Base-by-base conservation (phyloP, 225 moss, liverwort and hornwort species). In the Asterella californica region DNA sequence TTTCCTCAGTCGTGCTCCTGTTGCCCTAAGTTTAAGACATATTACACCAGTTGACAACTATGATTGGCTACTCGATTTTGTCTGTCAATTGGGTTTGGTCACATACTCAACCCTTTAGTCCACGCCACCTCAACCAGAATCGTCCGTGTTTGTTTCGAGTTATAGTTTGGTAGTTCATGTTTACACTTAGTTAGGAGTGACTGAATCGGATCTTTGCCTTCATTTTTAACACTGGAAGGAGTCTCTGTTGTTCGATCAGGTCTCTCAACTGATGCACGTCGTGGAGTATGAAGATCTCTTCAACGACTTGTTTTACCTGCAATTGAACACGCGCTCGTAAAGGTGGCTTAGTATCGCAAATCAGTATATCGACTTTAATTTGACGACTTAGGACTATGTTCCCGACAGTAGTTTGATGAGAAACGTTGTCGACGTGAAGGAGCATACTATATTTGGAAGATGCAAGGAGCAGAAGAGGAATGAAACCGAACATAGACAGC, bases 231-330 rank as follows among this genome's bases (percentile, higher is more conserved):
- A 18, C 34, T 59, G 54, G n/a, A 37, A 55, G 21, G 75, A 59
- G 17, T 59, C 25, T 21, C 36, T 59, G 2, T 34, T 37, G 36
- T 38, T 36, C 64, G 77, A 77, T 77, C 77, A 77, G 77, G 64
- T 64, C 62, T 64, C 62, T 77, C 3, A 46, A 21, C 19, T 46
- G 77, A 62, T 65, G 77, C 25, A 29, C 46, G 62, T 77, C 34
- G 22, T 63, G 63, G 61, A 77, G 47, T 60, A 22, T 45, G 63
- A 62, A 64, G 74, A 64, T 49, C 8, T 77, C 46, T 61, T 46
- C 57, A 24, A 61, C 24, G 29, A 47, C 63, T 46, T 65, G 77
- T 37, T 45, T 62, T 77, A 45, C 62, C 46, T 62, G 77, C 77
- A 77, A 77, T 63, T 30, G 63, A 37, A 64, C 45, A 64, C 53